Evolutionary conservation across 2,329 filamentous ascomycete genomes (phyloP).

Genomic region (Talaromyces sp.): DNA sequence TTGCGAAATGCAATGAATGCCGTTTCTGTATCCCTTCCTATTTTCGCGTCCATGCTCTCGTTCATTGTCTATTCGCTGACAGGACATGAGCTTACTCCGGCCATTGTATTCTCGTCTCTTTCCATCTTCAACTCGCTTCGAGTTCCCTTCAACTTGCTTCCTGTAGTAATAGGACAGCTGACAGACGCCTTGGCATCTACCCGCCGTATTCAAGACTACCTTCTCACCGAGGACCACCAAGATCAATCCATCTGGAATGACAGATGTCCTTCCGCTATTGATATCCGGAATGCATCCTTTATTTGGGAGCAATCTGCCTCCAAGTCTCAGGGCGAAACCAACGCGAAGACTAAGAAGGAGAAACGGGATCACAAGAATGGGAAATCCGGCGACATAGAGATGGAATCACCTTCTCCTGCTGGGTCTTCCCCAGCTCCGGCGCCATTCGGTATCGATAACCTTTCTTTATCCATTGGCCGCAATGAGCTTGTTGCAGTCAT

Average conservation of each 20-base stretch:
- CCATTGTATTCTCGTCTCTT: slow-evolving; percentile 2
- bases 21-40: neutral
- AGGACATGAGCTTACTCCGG: neutral
- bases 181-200: neutral
- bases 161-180: neutral
- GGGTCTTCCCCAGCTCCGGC: no score
- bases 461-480: neutral
- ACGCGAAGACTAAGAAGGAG: no score
- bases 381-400: no score
- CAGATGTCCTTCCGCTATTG: no score
- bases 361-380: no score
- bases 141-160: neutral
- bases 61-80: neutral
- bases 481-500: slow-evolving; percentile 1
- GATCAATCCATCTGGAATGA: no score
- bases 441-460: neutral
- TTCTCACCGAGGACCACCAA: neutral
- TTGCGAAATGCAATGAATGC: neutral
- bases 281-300: no score
- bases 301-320: no score
- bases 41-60: neutral
- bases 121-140: neutral
- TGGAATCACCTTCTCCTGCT: no score
- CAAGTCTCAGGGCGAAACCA: no score
- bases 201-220: slow-evolving; percentile 2